Base-by-base conservation (phyloP, 306 rosid genomes). In the Neltuma alba region DNA sequence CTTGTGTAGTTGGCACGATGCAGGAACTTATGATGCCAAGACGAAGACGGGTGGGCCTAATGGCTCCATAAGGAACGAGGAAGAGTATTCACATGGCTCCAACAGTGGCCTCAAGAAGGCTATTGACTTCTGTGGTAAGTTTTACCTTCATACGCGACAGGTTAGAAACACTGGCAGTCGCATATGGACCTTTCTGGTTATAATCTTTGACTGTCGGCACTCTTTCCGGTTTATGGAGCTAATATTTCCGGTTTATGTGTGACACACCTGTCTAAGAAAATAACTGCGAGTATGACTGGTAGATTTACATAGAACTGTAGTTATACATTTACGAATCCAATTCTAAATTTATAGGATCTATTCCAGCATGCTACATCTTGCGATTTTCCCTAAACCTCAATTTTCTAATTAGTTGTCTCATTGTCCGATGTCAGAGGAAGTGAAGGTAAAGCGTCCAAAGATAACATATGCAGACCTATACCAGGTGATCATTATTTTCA, bases 61-160 rank as follows among this genome's bases (percentile, higher is more conserved):
- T 54, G 97, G 93, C 47, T 95, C 99, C 16, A 95, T 95, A 23
- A 84, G 97, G 88, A 93, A 76, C 66, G 97, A 90, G 81, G 97
- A 88, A 79, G 99, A 95, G 87, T 91, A 21, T 81, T 85, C 87
- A 71, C 98, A 93, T 61, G 97, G 93, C 45, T 74, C 97, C 45
- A 93, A 95, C 76, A 93, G 8, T 71, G 98, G 98, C 42, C 86
- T 95, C 88, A 93, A 91, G 88, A 95, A 90, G 81, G 99, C 99
- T 74, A 86, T 93, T 76, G 96, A 95, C 82, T 95, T 90, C 79
- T 95, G 99, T 60, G 98, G 98, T 93, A 79, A 74, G 76, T 31
- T 62, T 20, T 62, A 37, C 9, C 20, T 2, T 9, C 21, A 6
- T 67, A 10, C 8, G 52, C 23, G 3, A 38, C 15, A 6, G 33